Evolutionary conservation across 495 filamentous ascomycete genomes (phyloP), one percentile per base, ranked within the genome.

Genomic region (Aspergillus wentii): DNA sequence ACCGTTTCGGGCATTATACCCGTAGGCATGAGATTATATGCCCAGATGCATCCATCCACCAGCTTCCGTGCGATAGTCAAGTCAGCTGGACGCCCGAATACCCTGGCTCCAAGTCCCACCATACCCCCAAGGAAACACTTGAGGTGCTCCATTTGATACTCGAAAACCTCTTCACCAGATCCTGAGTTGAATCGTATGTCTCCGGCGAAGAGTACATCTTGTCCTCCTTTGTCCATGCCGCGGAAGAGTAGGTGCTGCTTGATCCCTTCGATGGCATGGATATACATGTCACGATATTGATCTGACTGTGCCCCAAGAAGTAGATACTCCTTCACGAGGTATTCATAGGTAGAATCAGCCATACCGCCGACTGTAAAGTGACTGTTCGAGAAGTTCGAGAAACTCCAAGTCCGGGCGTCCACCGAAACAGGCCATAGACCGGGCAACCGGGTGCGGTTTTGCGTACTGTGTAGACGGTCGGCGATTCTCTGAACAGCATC

Each of bases 111-210:
- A 1, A 97, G 78, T 0, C 90, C 92, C 48, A 97, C 91, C 10
- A 89, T 95, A 21, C 92, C 94, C 0, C 91, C 89, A 75, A 96
- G 85, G 70, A 97, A 99, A 68, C 92, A 99, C 25, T 90, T 90
- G 5, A 97, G 71, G 57, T 99, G 92, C 53, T 97, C 92, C 94
- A 99, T 97, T 64, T 97, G 96, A n/a, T n/a, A n/a, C n/a, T n/a
- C n/a, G 15, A 90, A 85, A 1, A 72, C 76, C 7, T 95, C 52
- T 0, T 56, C 32, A 1, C 70, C 63, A 15, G 73, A 54, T 8
- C 97, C 66, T 9, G 92, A 92, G 19, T 65, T 61, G 0, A 86
- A 90, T 14, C 87, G 79, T 57, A 97, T 94, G 25, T 78, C 91
- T 17, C 97, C 76, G 33, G 96, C 78, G 21, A 90, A 91, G 44